phyloP scores from a whole-genome alignment of 106 monocot species.

The Triglochin maritima region DNA sequence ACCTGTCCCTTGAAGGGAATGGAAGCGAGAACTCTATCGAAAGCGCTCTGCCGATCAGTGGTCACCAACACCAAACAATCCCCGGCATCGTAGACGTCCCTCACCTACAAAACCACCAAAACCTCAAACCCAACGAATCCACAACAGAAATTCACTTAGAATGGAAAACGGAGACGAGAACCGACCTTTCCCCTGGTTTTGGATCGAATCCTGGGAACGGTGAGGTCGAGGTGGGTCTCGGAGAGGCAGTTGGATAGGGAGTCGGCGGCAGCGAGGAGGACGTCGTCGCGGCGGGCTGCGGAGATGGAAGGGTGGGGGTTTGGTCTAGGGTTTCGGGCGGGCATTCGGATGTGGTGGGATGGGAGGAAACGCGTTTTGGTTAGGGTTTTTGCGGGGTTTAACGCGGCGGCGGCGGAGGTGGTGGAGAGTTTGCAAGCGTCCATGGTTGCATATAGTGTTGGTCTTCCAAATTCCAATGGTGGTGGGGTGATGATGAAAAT shows the following conservation, averaged over 20 bases:
- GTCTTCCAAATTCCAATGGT: too few species aligned
- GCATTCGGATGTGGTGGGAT: neutral
- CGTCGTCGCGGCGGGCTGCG: constrained; percentile 38
- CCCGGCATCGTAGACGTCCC: constrained; percentile 77
- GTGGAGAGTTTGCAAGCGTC: neutral
- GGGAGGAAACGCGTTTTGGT: constrained; percentile 14
- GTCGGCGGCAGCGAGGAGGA: constrained; percentile 30
- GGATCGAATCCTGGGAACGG: constrained; percentile 46
- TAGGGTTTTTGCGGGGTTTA: constrained; percentile 11
- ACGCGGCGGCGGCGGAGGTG: neutral
- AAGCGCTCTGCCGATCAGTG: constrained; percentile 91
- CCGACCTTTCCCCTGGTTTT: constrained; percentile 64
- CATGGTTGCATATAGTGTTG: neutral
- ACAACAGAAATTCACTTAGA: neutral
- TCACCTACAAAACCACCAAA: constrained; percentile 37
- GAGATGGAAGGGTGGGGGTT: neutral
- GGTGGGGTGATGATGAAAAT: too few species aligned
- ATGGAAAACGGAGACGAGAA: neutral
- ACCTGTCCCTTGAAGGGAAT: constrained; percentile 99
- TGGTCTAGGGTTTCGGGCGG: neutral
- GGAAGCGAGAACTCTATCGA: constrained; percentile 86
- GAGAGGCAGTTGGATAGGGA: constrained; percentile 59
- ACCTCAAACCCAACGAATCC: neutral
- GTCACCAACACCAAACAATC: constrained; percentile 81
- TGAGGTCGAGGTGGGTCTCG: constrained; percentile 65